phyloP scores from a whole-genome alignment of 2,329 filamentous ascomycete species.

The Tricladium varicosporioides region DNA sequence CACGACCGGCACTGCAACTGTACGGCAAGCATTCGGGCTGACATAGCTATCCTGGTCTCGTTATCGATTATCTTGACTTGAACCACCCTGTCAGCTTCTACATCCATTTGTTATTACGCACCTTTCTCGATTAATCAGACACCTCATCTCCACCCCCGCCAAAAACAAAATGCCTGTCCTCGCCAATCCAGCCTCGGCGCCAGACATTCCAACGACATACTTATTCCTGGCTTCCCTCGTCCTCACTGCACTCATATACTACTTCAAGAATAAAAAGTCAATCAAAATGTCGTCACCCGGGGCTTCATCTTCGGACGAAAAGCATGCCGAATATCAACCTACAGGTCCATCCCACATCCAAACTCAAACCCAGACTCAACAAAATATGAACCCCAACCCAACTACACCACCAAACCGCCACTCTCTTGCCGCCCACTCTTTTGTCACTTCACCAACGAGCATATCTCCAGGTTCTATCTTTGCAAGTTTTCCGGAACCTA shows the following conservation, averaged over 20 bases:
- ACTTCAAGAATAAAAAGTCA: neutral
- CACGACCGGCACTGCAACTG: no score
- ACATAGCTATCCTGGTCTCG: no score
- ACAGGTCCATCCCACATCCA: no score
- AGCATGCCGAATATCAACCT: no score
- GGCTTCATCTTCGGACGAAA: neutral
- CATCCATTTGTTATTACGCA: neutral
- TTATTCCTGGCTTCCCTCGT: neutral
- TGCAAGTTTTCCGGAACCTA: neutral
- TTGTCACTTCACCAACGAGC: neutral
- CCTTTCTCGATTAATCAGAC: neutral
- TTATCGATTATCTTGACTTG: no score
- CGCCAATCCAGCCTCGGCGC: neutral
- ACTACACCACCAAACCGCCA: neutral
- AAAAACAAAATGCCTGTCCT: neutral
- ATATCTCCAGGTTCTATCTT: neutral
- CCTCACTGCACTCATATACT: neutral
- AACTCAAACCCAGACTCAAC: no score
- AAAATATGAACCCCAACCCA: no score
- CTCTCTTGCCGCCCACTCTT: neutral
- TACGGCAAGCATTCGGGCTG: no score
- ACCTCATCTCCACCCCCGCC: neutral
- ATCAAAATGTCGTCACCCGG: neutral
- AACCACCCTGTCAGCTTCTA: neutral
- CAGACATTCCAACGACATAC: neutral